These are phyloP conservation scores for Colletotrichum sp. DNA, from an alignment of 2,329 filamentous ascomycete species.

Conservation along the genomic window DNA sequence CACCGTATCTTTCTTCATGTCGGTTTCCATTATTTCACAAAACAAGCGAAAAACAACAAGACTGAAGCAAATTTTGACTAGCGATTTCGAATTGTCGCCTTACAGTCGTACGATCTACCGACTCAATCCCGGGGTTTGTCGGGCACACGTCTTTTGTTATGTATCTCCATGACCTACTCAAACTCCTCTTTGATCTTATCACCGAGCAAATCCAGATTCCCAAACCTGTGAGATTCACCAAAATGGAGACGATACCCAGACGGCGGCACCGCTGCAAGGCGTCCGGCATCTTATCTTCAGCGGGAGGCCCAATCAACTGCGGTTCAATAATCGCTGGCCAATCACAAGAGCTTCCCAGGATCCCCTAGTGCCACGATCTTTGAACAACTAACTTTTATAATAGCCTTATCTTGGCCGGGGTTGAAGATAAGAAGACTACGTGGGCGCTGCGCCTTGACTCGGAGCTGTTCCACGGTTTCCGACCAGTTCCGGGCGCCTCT, in stretches of 20 bases:
- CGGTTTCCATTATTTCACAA: background rate
- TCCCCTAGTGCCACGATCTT: background rate
- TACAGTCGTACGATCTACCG: background rate
- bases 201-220: background rate
- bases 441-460: background rate
- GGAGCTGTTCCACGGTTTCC: background rate
- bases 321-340: background rate
- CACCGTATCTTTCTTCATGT: slow-evolving; percentile 6
- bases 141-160: background rate
- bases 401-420: slow-evolving; percentile 2
- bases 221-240: background rate
- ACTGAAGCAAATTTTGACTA: background rate
- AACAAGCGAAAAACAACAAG: background rate
- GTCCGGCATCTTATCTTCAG: background rate
- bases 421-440: slow-evolving; percentile 4
- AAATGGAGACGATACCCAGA: background rate
- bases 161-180: background rate
- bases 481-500: rapidly evolving
- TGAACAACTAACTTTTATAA: background rate
- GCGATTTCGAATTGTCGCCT: background rate
- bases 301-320: slow-evolving; percentile 5
- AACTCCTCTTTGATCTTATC: background rate
- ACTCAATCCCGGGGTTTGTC: background rate
- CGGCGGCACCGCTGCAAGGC: background rate
- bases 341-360: background rate